Evolutionary conservation across 192 early-diverging fungal species (phyloP).

Genomic region (Gaertneriomyces semiglobifer): DNA sequence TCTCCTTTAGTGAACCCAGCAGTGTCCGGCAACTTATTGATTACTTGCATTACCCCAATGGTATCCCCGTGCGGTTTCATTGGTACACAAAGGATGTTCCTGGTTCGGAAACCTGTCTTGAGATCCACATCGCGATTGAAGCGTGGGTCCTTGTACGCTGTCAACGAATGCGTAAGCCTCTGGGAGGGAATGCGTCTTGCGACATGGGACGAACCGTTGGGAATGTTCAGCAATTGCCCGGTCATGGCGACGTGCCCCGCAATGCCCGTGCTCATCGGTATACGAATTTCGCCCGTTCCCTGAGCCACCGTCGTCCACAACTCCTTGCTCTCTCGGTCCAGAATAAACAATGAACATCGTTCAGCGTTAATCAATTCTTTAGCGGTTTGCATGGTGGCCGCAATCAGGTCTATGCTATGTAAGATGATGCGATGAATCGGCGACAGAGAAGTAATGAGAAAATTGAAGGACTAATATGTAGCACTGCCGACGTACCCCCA

Average conservation of each 20-base stretch:
- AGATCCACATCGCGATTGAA: slow-evolving; percentile 50
- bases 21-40: slow-evolving; percentile 48
- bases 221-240: slow-evolving; percentile 48
- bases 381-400: slow-evolving; percentile 49
- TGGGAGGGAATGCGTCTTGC: neutral
- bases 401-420: slow-evolving; percentile 33
- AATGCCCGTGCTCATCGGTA: slow-evolving; percentile 50
- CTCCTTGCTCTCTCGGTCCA: slow-evolving; percentile 44
- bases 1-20: slow-evolving; percentile 43
- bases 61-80: slow-evolving; percentile 41
- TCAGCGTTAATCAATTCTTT: slow-evolving; percentile 50
- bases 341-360: slow-evolving; percentile 47
- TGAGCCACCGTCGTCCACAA: slow-evolving; percentile 55
- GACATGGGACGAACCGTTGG: slow-evolving; percentile 35
- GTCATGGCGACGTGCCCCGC: slow-evolving; percentile 44
- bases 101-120: slow-evolving; percentile 50
- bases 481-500: slow-evolving; percentile 31
- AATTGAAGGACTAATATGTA: neutral
- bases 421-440: neutral
- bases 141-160: slow-evolving; percentile 49
- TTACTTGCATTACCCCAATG: slow-evolving; percentile 50
- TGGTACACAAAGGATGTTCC: slow-evolving; percentile 53
- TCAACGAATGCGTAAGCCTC: neutral
- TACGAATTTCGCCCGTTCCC: slow-evolving; percentile 49
- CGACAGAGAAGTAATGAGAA: neutral